These are phyloP conservation scores for Hordeum marinum DNA, from an alignment of 176 grass and related monocot genomes.

Conservation along the genomic window DNA sequence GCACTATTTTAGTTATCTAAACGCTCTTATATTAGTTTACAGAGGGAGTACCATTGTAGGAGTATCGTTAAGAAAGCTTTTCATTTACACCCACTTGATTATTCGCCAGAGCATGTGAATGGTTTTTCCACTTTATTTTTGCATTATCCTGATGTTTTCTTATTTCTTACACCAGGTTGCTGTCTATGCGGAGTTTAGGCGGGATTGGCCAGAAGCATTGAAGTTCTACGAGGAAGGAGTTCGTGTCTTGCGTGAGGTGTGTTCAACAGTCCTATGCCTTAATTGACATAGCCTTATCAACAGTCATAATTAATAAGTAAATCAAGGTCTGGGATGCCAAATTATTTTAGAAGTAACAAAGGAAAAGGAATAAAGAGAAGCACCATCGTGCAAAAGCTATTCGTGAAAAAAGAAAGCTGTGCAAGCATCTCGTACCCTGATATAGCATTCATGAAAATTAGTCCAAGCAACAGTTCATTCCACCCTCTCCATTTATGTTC, in stretches of 20 bases:
- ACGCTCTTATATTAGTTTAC: no score
- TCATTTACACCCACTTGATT: background rate
- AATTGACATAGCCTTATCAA: background rate
- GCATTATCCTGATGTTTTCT: conserved; percentile 1
- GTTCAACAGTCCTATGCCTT: conserved; percentile 27
- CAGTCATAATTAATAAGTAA: background rate
- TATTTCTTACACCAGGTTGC: conserved; percentile 57
- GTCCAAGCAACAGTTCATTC: background rate
- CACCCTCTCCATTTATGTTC: background rate
- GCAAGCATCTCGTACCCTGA: background rate
- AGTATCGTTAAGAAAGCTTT: background rate
- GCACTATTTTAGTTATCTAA: no score
- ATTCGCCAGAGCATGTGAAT: background rate
- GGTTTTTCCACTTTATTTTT: background rate
- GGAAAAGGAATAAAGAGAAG: conserved; percentile 1
- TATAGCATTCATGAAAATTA: background rate
- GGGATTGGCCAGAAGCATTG: conserved; percentile 87
- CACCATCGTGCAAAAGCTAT: conserved; percentile 1
- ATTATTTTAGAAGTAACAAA: conserved; percentile 10
- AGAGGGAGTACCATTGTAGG: background rate
- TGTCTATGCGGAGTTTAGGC: conserved; percentile 92
- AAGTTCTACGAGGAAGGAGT: conserved; percentile 96
- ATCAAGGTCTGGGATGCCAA: conserved; percentile 6
- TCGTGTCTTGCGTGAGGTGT: conserved; percentile 82
- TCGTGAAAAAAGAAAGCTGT: background rate